Evolutionary conservation across 2,329 filamentous ascomycete species (phyloP), one percentile per base, ranked within the genome.

Genomic region (Hypocreales sp.): DNA sequence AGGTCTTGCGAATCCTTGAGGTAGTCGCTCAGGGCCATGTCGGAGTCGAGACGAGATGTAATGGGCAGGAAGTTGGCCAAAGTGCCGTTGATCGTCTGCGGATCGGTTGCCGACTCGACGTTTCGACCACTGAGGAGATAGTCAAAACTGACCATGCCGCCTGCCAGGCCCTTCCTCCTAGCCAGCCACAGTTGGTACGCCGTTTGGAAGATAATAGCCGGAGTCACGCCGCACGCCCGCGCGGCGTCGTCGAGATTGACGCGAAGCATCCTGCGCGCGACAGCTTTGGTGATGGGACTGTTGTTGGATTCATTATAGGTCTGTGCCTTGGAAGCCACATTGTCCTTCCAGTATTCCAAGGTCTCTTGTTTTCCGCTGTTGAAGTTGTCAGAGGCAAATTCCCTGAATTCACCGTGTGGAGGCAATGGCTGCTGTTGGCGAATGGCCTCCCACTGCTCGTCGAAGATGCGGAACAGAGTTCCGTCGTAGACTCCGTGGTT

Each of bases 61-160:
- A 36, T 26, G 3, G 34, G 34, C 7, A 36, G 15, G 32, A 56
- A 55, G 36, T 55, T 53, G 16, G 51, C 51, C 23, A 41, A 41
- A 2, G 41, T 49, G 13, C 53, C 51, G 33, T 50, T 48, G 37
- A 55, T 49, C 19, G 31, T 31, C 27, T 56, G 51, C 5, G 52
- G 48, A 27, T 51, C 38, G 18, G 35, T 37, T 11, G 20, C 10
- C 17, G 53, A 33, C 17, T 44, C 42, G 14, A 53, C 45, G 35
- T 55, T 55, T 31, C 52, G 50, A 12, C 52, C 51, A 2, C 44
- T 53, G 26, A 47, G 31, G 22, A 55, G 47, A 39, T 55, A 46
- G 36, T 54, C 50, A 25, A 47, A 48, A 8, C 31, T 28, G 13
- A 53, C 37, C 20, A 46, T 43, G 7, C 20, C 19, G 4, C 21